Conservation (phyloP, 768 basidiomycete species). For the Hericium alpestre region DNA sequence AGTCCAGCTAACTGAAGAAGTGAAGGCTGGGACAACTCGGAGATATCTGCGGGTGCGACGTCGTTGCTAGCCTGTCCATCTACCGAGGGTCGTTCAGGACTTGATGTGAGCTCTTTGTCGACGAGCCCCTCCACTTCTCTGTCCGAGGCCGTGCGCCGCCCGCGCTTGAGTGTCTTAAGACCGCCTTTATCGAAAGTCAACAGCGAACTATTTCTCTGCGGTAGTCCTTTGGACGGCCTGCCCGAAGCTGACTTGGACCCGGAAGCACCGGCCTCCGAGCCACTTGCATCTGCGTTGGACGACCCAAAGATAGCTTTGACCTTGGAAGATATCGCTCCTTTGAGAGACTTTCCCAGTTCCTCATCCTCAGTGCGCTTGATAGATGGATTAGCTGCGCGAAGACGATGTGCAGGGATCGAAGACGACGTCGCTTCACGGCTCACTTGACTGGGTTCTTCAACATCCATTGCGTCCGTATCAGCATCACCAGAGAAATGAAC, state of each 20-base stretch:
- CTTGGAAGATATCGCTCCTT: neutral
- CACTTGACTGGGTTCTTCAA: no score
- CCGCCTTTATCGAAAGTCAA: neutral
- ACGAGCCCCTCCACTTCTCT: neutral
- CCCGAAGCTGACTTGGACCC: neutral
- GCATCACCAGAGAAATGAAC: no score
- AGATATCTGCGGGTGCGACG: neutral
- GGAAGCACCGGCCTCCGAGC: neutral
- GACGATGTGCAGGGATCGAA: neutral
- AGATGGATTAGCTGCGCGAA: neutral
- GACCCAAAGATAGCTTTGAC: neutral
- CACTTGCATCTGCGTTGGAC: no score
- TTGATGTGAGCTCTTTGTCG: constrained; percentile 4
- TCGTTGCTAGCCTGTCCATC: neutral
- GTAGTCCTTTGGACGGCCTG: neutral
- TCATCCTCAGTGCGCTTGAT: neutral
- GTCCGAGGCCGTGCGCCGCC: neutral
- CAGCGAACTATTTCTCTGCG: neutral
- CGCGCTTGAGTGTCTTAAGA: constrained; percentile 1
- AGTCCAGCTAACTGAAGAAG: neutral
- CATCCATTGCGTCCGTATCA: no score
- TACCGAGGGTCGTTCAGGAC: neutral
- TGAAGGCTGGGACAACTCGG: neutral
- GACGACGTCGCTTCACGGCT: no score
- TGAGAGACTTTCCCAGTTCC: neutral